Evolutionary conservation across 2,329 filamentous ascomycete species (phyloP).

Genomic region (Aspergillus pseudotamarii): DNA sequence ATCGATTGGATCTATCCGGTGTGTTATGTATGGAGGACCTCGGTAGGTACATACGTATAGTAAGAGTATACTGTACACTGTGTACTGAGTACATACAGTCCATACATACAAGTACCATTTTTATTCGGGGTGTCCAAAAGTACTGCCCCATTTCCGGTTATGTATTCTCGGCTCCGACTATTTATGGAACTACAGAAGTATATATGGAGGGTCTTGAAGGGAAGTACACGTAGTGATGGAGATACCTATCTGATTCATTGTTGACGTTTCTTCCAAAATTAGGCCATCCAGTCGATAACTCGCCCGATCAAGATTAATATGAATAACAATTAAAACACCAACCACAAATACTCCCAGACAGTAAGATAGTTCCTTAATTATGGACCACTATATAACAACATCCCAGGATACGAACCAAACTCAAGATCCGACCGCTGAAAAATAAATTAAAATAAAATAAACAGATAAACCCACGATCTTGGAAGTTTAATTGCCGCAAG

Average conservation of each 20-base stretch:
- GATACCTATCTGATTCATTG: background rate
- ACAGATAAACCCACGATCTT: background rate
- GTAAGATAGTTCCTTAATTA: background rate
- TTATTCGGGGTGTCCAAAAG: background rate
- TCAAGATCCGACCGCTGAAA: background rate
- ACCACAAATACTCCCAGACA: background rate
- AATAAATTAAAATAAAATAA: background rate
- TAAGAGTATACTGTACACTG: too few relatives aligned
- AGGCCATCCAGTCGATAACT: background rate
- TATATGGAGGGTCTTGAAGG: background rate
- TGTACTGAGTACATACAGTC: too few relatives aligned
- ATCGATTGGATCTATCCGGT: background rate
- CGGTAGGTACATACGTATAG: too few relatives aligned
- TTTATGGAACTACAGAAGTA: background rate
- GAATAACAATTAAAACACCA: background rate
- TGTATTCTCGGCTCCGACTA: background rate
- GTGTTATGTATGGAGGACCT: background rate
- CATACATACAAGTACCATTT: too few relatives aligned
- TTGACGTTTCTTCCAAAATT: background rate
- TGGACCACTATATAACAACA: background rate
- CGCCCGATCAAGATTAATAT: background rate
- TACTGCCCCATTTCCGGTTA: background rate
- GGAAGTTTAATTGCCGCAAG: constrained; percentile 1
- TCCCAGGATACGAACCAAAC: background rate
- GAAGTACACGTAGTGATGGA: background rate